Base-by-base conservation (phyloP, 306 rosid genomes). In the Datisca glomerata region DNA sequence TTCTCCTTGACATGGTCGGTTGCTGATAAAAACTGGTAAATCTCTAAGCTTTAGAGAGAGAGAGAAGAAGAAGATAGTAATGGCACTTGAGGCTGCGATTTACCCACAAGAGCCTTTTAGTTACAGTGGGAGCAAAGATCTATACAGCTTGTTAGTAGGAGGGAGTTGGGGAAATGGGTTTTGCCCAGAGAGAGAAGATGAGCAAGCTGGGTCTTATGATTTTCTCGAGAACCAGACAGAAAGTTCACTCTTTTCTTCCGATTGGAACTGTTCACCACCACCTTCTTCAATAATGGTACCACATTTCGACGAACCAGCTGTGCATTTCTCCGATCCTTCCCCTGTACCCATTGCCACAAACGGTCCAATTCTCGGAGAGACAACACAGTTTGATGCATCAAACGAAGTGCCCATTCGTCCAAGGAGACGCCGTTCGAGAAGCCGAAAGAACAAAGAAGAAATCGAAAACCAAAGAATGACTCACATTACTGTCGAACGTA, bases 401-500 rank as follows among this genome's bases (percentile, higher is more conserved):
- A 35, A 35, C 16, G 37, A 2, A 3, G 28, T 18, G 8, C 21
- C 16, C n/a, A 3, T 36, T 54, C 82, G 86, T n/a, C 79, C 36
- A 1, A 84, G 81, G 62, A 68, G 83, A 39, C 63, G 98, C 18
- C 72, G 96, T 18, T 49, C 69, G 9, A 80, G 60, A 64, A 70
- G 63, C 32, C 45, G 75, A 5, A 84, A 80, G 76, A 91, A 91
- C 53, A 62, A 75, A 38, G 86, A 91, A 48, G 98, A 91, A 42
- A 84, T 91, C 20, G 95, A 91, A 75, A 91, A 73, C 40, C 98
- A 91, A 48, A 77, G 98, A 65, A 91, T 91, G 84, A 91, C 96
- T 21, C 98, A 91, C 85, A 91, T 91, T 69, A 81, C 93, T 2
- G 98, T 91, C 0, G 98, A 89, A 56, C 74, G 98, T 12, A 89